These are phyloP conservation scores for Setomelanomma holmii DNA, from an alignment of 2,329 filamentous ascomycete species.

Conservation along the genomic window DNA sequence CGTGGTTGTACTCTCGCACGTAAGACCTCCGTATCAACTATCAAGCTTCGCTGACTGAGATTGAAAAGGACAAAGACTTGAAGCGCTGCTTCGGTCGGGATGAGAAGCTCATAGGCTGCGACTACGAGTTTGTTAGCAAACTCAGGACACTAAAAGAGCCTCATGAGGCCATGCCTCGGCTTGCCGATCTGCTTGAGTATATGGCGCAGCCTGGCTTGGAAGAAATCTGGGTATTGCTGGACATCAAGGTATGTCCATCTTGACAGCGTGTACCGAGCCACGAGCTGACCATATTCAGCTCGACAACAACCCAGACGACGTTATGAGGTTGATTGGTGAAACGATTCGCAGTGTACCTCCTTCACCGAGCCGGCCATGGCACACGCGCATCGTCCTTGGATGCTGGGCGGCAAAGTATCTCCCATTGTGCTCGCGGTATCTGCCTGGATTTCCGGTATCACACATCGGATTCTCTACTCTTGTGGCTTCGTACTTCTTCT, in stretches of 20 bases:
- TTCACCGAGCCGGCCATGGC: constrained; percentile 66
- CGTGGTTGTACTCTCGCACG: constrained; percentile 85
- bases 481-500: constrained; percentile 76
- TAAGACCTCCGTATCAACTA: constrained; percentile 48
- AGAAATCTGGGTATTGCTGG: constrained; percentile 80
- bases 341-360: constrained; percentile 63
- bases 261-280: neutral
- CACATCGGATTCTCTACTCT: constrained; percentile 71
- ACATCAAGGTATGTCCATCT: constrained; percentile 76
- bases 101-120: constrained; percentile 74
- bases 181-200: constrained; percentile 77
- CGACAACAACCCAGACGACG: constrained; percentile 71
- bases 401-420: constrained; percentile 83
- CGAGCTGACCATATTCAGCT: constrained; percentile 54
- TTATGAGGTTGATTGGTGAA: constrained; percentile 73
- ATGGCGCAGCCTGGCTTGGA: constrained; percentile 69
- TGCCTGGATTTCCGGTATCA: constrained; percentile 69
- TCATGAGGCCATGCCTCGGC: constrained; percentile 73
- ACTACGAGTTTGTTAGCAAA: constrained; percentile 75
- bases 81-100: constrained; percentile 83
- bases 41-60: constrained; percentile 9
- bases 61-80: constrained; percentile 71
- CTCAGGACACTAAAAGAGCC: constrained; percentile 73
- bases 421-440: constrained; percentile 65
- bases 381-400: constrained; percentile 76